Conservation (phyloP, 345 rosid species). For the Leavenworthia alabamica region DNA sequence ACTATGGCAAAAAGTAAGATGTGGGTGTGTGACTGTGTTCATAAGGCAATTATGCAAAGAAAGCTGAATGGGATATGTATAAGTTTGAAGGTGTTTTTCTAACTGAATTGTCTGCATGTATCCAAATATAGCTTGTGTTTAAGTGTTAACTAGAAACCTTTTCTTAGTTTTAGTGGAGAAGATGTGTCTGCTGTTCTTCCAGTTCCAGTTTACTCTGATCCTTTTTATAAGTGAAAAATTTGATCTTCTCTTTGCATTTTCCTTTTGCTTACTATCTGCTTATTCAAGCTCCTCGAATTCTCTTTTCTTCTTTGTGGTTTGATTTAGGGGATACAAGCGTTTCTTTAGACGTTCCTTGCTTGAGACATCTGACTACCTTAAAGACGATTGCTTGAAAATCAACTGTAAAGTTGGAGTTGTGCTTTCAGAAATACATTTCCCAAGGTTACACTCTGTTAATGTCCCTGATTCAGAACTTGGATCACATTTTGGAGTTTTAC, state of each 20-base stretch:
- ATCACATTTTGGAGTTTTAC: constrained; percentile 50
- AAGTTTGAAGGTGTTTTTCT: background rate
- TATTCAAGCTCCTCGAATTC: background rate
- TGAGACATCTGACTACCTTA: constrained; percentile 75
- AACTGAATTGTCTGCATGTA: background rate
- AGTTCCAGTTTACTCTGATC: background rate
- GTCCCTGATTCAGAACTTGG: constrained; percentile 80
- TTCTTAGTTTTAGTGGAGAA: background rate
- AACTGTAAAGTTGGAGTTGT: constrained; percentile 94
- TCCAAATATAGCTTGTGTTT: background rate
- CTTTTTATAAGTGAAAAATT: background rate
- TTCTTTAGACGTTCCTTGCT: constrained; percentile 62
- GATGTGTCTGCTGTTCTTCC: background rate
- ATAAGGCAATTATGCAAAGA: too few species aligned
- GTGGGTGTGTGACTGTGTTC: constrained; percentile 1
- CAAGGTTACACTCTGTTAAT: constrained; percentile 45
- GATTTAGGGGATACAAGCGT: constrained; percentile 91
- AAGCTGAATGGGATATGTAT: background rate
- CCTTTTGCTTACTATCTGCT: background rate
- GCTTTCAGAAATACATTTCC: constrained; percentile 59
- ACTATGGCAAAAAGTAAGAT: background rate
- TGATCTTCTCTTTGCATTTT: background rate
- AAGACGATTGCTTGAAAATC: constrained; percentile 76
- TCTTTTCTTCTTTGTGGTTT: background rate
- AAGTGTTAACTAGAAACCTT: background rate